These are phyloP conservation scores for Bipolaris zeicola DNA, from an alignment of 2,329 filamentous ascomycete genomes.

Conservation along the genomic window DNA sequence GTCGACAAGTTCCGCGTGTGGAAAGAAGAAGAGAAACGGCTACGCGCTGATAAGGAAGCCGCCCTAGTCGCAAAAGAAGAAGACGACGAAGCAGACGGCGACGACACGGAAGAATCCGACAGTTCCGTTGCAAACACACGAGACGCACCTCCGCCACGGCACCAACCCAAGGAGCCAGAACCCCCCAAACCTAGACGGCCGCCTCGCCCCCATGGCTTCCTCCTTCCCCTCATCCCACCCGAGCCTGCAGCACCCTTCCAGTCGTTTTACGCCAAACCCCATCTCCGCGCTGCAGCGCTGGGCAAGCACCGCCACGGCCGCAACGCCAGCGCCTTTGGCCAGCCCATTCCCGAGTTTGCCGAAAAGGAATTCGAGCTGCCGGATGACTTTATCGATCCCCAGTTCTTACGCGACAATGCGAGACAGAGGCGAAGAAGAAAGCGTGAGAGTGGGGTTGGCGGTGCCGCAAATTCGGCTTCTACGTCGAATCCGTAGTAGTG, in stretches of 20 bases:
- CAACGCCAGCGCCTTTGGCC: constrained; percentile 79
- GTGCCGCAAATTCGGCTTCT: not conserved
- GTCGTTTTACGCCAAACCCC: constrained; percentile 84
- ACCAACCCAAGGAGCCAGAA: constrained; percentile 52
- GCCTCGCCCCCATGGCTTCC: constrained; percentile 39
- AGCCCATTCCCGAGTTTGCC: constrained; percentile 73
- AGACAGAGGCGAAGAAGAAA: constrained; percentile 67
- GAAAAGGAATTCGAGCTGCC: constrained; percentile 78
- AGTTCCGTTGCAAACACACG: constrained; percentile 21
- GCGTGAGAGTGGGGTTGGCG: constrained; percentile 52
- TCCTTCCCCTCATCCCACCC: constrained; percentile 36
- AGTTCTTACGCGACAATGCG: constrained; percentile 61
- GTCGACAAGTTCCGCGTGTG: constrained; percentile 86
- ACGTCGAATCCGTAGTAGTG: not conserved
- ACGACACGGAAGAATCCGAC: constrained; percentile 47
- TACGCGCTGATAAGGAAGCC: constrained; percentile 77
- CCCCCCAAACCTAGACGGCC: constrained; percentile 39
- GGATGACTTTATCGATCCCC: constrained; percentile 61
- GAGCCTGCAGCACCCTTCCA: constrained; percentile 67
- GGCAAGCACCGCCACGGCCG: constrained; percentile 72
- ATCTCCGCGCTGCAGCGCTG: constrained; percentile 80
- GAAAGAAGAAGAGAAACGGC: constrained; percentile 86
- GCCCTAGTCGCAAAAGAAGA: constrained; percentile 57
- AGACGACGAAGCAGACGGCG: constrained; percentile 46
- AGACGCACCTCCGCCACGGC: constrained; percentile 29